Conservation (phyloP, 306 rosid species). For the Gillenia trifoliata region DNA sequence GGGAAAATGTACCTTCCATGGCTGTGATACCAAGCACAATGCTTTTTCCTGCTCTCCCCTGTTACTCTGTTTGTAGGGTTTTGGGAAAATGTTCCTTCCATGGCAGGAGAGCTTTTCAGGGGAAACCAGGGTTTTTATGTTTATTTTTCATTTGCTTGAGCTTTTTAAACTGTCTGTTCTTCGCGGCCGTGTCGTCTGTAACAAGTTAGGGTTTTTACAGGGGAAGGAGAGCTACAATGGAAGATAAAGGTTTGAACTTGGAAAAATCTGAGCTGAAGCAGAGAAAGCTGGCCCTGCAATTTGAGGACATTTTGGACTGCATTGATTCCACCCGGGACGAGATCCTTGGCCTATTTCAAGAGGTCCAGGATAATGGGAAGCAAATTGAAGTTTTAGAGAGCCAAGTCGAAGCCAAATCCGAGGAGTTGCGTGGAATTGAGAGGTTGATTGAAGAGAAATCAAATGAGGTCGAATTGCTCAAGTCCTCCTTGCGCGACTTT, state of each 20-base stretch:
- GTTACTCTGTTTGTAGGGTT: background rate
- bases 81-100: background rate
- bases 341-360: background rate
- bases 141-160: background rate
- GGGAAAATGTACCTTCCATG: background rate
- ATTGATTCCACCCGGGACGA: background rate
- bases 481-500: background rate
- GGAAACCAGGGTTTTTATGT: background rate
- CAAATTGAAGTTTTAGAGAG: background rate
- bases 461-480: background rate
- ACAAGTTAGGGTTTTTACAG: background rate
- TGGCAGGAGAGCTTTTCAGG: background rate
- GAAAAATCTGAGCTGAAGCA: background rate
- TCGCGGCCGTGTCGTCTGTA: background rate
- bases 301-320: background rate
- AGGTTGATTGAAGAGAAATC: background rate
- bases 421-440: background rate
- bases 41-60: background rate
- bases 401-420: background rate
- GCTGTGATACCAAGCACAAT: background rate
- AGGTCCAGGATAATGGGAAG: background rate
- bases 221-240: background rate
- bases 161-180: background rate
- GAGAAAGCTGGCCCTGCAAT: background rate
- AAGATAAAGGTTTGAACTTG: background rate